A percentile compares a stretch with the other conserved stretches of the same genome.
These are phyloP conservation scores for Platanthera zijinensis DNA, from an alignment of 106 monocot genomes.

Conservation along the genomic window DNA sequence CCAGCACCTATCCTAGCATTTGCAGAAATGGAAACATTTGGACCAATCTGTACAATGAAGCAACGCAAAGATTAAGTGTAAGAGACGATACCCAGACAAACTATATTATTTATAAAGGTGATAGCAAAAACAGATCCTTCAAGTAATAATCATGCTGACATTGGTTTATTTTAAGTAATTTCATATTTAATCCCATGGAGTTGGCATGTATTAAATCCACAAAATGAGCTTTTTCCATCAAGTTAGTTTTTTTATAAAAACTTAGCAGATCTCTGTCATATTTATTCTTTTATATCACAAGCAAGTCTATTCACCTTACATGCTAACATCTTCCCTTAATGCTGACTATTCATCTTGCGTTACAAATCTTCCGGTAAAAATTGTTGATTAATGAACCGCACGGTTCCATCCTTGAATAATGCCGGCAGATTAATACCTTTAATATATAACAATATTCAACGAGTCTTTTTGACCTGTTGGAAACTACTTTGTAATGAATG, in stretches of 20 bases:
- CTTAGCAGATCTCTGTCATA: neutral
- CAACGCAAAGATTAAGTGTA: neutral
- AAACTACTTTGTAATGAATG: too few species aligned
- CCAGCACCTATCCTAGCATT: slow-evolving; percentile 96
- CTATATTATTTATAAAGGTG: neutral
- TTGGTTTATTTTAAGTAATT: neutral
- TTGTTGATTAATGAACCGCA: too few species aligned
- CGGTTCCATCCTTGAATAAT: too few species aligned
- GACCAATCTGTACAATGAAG: slow-evolving; percentile 69
- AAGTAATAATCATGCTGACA: neutral
- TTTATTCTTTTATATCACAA: neutral
- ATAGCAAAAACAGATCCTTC: neutral
- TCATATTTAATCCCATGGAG: neutral
- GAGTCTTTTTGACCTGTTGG: too few species aligned
- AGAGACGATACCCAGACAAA: neutral
- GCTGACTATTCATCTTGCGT: too few species aligned
- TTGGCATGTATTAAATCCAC: neutral
- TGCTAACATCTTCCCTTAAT: too few species aligned
- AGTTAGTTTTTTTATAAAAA: neutral
- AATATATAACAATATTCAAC: too few species aligned
- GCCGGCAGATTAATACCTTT: too few species aligned
- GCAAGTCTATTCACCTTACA: neutral
- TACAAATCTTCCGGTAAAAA: too few species aligned
- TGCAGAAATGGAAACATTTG: slow-evolving; percentile 96
- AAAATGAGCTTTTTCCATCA: neutral